Percentiles rank a stretch among this genome's conserved stretches.
Evolutionary conservation across 306 rosid genomes (phyloP).

Genomic region (Ochetophila trinervis): DNA sequence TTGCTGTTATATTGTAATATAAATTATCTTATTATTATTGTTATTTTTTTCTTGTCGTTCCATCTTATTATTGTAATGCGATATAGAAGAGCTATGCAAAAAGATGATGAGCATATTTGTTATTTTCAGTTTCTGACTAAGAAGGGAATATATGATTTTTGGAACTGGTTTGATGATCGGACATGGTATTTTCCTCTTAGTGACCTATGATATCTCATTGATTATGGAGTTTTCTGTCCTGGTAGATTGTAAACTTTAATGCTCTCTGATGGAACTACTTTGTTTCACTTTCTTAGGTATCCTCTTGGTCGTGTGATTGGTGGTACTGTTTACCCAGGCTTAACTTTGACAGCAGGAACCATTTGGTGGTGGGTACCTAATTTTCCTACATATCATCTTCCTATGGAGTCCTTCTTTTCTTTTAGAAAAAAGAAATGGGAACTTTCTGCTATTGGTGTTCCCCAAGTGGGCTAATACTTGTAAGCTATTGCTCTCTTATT

Average conservation of each 20-base stretch:
- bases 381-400: neutral
- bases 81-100: constrained; percentile 9
- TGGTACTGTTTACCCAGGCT: constrained; percentile 97
- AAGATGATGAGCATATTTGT: constrained; percentile 33
- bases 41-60: constrained; percentile 1
- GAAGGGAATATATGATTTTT: constrained; percentile 94
- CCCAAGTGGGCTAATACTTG: constrained; percentile 16
- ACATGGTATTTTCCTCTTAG: constrained; percentile 64
- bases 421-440: neutral
- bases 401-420: constrained; percentile 2
- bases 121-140: constrained; percentile 85
- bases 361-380: constrained; percentile 70
- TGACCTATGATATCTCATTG: constrained; percentile 2
- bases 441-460: neutral
- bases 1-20: no score
- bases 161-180: constrained; percentile 99
- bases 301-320: constrained; percentile 99
- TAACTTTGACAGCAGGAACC: constrained; percentile 94
- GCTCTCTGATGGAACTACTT: constrained; percentile 16
- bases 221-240: constrained; percentile 2
- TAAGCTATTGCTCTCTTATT: constrained; percentile 24
- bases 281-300: constrained; percentile 57
- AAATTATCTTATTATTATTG: no score
- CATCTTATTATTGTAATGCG: constrained; percentile 12
- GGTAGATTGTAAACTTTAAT: neutral